phyloP scores from a whole-genome alignment of 305 asterid species.

The Fraxinus sp. region DNA sequence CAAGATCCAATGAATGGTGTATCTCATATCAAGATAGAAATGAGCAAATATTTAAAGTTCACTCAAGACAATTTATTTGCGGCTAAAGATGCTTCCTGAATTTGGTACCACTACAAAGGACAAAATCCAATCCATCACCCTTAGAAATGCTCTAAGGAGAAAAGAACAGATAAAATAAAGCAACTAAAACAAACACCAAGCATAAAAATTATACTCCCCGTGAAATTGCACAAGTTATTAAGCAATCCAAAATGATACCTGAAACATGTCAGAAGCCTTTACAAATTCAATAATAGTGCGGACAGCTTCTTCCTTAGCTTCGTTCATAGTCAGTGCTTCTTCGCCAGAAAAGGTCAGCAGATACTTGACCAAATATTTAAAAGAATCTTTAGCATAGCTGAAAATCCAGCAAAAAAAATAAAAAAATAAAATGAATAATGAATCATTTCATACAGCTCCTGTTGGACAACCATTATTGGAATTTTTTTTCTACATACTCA shows the following conservation, averaged over 20 bases:
- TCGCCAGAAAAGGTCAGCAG: slow-evolving; percentile 80
- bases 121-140: not conserved
- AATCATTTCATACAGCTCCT: not conserved
- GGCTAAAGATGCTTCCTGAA: not conserved
- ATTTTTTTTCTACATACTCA: too few species aligned
- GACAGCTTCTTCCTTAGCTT: slow-evolving; percentile 86
- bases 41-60: not conserved
- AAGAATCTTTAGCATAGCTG: slow-evolving; percentile 75
- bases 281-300: slow-evolving; percentile 72
- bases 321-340: slow-evolving; percentile 50
- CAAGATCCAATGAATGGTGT: not conserved
- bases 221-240: not conserved
- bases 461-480: too few species aligned
- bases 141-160: not conserved
- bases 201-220: not conserved
- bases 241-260: slow-evolving; percentile 43
- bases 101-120: not conserved
- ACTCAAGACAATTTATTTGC: not conserved
- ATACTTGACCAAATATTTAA: slow-evolving; percentile 72
- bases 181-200: not conserved
- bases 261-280: slow-evolving; percentile 80
- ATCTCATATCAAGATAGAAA: not conserved
- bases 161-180: not conserved
- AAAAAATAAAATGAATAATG: not conserved
- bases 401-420: slow-evolving; percentile 24